These are phyloP conservation scores for Macrolepiota dolichaula DNA, from an alignment of 768 basidiomycete species.

Conservation along the genomic window DNA sequence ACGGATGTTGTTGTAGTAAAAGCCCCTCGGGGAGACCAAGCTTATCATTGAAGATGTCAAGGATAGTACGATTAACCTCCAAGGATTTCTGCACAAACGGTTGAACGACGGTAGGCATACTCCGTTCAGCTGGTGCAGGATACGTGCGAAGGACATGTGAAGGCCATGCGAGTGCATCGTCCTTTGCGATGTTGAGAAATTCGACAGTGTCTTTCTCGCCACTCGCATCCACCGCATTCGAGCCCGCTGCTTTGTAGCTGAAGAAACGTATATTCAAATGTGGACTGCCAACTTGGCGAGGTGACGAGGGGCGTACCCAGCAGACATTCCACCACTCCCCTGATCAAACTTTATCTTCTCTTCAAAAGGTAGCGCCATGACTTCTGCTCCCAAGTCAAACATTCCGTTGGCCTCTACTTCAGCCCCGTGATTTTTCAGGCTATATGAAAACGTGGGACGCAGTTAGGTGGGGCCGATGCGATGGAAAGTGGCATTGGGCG, in stretches of 20 bases:
- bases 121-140: constrained; percentile 45
- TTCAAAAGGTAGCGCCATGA: constrained; percentile 49
- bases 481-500: no score
- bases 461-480: no score
- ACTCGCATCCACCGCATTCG: no score
- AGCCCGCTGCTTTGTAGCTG: constrained; percentile 62
- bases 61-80: constrained; percentile 48
- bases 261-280: constrained; percentile 1
- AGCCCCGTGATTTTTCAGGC: no score
- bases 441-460: no score
- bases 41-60: constrained; percentile 59
- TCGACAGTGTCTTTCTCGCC: no score
- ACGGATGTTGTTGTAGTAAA: constrained; percentile 38
- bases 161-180: constrained; percentile 62
- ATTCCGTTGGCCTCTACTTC: no score
- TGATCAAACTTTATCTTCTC: constrained; percentile 60
- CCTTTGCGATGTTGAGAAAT: no score
- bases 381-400: constrained; percentile 54
- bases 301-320: constrained; percentile 29
- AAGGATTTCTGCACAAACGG: constrained; percentile 60
- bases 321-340: constrained; percentile 41
- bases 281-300: not conserved
- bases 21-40: constrained; percentile 50
- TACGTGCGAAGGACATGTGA: constrained; percentile 51
- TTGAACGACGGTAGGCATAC: constrained; percentile 42